phyloP scores from a whole-genome alignment of 805 yeast species.

The Yarrowia deformans region DNA sequence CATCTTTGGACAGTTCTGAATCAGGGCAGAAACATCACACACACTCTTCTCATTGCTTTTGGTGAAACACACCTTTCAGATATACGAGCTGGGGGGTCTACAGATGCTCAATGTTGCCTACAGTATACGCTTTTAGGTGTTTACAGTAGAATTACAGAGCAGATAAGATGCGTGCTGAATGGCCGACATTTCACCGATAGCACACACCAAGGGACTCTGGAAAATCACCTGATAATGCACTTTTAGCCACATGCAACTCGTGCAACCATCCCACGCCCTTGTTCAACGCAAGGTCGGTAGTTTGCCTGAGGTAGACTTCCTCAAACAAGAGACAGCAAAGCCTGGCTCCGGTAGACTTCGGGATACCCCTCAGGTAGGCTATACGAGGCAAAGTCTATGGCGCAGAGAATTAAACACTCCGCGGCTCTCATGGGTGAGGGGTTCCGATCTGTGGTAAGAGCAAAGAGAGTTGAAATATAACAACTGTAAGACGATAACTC shows the following conservation, averaged over 20 bases:
- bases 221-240: not conserved
- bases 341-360: slow-evolving; percentile 6
- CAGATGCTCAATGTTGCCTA: too few species aligned
- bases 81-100: too few species aligned
- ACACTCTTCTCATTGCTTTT: slow-evolving; percentile 12
- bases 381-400: slow-evolving; percentile 11
- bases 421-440: slow-evolving; percentile 4
- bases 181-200: not conserved
- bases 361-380: slow-evolving; percentile 14
- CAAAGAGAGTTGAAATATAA: not conserved
- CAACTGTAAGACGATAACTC: too few species aligned
- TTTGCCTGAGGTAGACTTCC: too few species aligned
- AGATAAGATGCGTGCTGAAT: not conserved
- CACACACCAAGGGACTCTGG: too few species aligned
- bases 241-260: not conserved
- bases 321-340: too few species aligned
- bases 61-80: slow-evolving; percentile 6
- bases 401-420: not conserved
- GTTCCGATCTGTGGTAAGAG: slow-evolving; percentile 1
- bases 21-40: not conserved
- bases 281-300: too few species aligned
- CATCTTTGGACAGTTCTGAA: not conserved
- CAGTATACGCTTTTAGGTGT: slow-evolving; percentile 13
- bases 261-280: not conserved
- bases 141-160: too few species aligned